Conservation (phyloP, 805 yeast genomes). For the Yarrowia sp. region DNA sequence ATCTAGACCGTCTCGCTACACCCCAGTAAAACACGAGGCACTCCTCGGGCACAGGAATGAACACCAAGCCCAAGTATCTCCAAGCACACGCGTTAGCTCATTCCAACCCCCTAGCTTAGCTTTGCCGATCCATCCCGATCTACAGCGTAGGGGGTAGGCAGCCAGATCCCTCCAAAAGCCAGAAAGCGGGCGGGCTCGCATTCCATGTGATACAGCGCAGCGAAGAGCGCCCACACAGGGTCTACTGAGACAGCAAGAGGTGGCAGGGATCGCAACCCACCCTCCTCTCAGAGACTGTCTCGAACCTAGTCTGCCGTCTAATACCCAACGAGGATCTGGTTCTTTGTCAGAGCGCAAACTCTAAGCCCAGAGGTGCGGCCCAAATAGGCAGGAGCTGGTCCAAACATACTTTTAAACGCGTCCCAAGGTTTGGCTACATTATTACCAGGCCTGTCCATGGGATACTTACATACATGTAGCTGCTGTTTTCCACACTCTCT, state of each 20-base stretch:
- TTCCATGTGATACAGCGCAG: too few species aligned
- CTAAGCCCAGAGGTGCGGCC: not conserved
- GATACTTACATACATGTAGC: not conserved
- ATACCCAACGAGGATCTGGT: not conserved
- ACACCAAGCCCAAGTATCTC: too few species aligned
- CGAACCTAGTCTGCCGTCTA: not conserved
- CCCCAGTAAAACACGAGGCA: too few species aligned
- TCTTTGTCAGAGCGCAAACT: not conserved
- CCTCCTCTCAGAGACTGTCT: not conserved
- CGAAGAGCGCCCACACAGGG: not conserved
- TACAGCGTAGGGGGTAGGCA: conserved; percentile 13
- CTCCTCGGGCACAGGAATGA: too few species aligned
- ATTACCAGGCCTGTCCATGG: conserved; percentile 7
- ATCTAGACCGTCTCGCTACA: too few species aligned
- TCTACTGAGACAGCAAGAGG: not conserved
- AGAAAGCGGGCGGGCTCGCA: too few species aligned
- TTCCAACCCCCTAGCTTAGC: conserved; percentile 7
- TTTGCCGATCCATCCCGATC: conserved; percentile 25
- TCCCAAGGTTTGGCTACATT: not conserved
- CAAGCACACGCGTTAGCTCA: conserved; percentile 9
- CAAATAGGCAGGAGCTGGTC: conserved; percentile 8
- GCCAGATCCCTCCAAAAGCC: not conserved
- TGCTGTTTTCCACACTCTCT: not conserved
- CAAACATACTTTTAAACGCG: conserved; percentile 8
- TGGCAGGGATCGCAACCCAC: not conserved